phyloP scores from a whole-genome alignment of 495 filamentous ascomycete species.

The Gamarada debralockiae region DNA sequence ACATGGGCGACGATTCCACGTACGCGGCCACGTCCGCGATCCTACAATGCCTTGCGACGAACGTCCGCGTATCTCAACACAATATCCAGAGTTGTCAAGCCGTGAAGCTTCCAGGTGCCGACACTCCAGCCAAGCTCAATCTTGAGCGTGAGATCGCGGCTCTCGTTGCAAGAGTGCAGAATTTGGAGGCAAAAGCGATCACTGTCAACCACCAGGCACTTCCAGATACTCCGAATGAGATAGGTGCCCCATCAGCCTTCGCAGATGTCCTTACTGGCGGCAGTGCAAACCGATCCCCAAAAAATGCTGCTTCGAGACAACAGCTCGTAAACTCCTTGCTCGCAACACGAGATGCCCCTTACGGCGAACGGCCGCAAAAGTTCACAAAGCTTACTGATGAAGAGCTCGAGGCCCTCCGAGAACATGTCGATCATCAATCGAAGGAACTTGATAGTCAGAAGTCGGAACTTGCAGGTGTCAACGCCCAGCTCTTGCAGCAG shows the following conservation, averaged over 20 bases:
- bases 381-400: constrained; percentile 54
- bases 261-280: constrained; percentile 34
- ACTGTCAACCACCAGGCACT: constrained; percentile 46
- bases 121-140: constrained; percentile 57
- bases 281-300: constrained; percentile 5
- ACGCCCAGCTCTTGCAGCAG: constrained; percentile 62
- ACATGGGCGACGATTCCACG: constrained; percentile 11
- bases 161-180: constrained; percentile 62
- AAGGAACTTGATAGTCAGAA: constrained; percentile 73
- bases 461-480: constrained; percentile 64
- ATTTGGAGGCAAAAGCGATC: constrained; percentile 63
- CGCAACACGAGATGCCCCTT: constrained; percentile 30
- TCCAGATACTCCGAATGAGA: constrained; percentile 61
- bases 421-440: constrained; percentile 75
- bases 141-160: constrained; percentile 70
- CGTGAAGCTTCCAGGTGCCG: constrained; percentile 56
- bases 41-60: constrained; percentile 56
- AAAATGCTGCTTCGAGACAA: constrained; percentile 13
- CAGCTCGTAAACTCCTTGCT: constrained; percentile 14
- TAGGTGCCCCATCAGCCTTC: constrained; percentile 48
- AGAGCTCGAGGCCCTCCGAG: constrained; percentile 65
- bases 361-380: constrained; percentile 35
- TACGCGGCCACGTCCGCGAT: constrained; percentile 60
- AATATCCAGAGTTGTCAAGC: constrained; percentile 6
- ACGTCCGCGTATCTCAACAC: constrained; percentile 26